Base-by-base conservation (phyloP, 805 yeast genomes). In the Starmerella sp. region DNA sequence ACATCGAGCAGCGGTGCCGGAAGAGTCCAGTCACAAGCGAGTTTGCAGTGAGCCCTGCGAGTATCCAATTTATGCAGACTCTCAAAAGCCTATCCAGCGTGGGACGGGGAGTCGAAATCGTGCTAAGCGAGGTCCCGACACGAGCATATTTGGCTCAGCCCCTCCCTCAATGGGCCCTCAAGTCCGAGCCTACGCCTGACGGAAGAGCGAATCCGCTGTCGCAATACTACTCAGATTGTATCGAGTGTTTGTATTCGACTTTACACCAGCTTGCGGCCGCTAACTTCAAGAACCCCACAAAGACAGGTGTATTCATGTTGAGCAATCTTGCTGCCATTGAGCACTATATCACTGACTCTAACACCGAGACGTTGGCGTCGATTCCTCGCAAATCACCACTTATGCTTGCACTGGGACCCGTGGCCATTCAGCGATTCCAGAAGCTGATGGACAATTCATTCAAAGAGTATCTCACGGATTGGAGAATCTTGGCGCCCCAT, bases 401-500 rank as follows among this genome's bases (percentile, higher is more conserved):
- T 17, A 74, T 73, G 55, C 51, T 41, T 17, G 41, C 41, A 5
- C 38, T 57, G 45, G 63, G 64, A 31, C 56, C 54, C 9, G 56
- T 62, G 11, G 60, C 57, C 3, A 17, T 53, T 10, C 56, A 55
- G 31, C 48, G 57, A 61, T 68, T 93, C 61, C 81, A 83, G 63
- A 88, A 85, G 65, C 75, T 88, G 54, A 78, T 72, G 64, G 77
- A 49, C 29, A 51, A 34, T 28, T 57, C 62, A 15, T 49, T 85
- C 63, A 85, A 83, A 62, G 73, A 80, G 60, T 85, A 87, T 65
- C 75, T 87, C 51, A 76, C 70, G 61, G 77, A 38, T 60, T 91
- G 97, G 97, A 84, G 84, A 60, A 76, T 76, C 55, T 81, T 86
- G 29, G 88, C 95, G 4, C 76, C 86, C 28, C 76, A 79, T 52